Base-by-base conservation (phyloP, 306 rosid genomes). In the Quercus mongolica region DNA sequence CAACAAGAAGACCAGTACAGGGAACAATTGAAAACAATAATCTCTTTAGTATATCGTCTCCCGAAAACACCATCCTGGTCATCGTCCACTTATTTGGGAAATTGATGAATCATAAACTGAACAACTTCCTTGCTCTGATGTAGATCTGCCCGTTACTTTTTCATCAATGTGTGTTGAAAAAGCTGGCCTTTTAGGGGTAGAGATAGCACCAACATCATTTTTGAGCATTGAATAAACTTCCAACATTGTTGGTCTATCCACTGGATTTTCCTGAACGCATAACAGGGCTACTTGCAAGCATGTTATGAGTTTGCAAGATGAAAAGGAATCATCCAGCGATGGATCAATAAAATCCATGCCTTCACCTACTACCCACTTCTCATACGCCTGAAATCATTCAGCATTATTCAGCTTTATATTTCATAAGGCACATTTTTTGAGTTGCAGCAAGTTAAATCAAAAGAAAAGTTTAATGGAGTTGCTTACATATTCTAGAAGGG, bases 211-310 rank as follows among this genome's bases (percentile, higher is more conserved):
- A 46, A 20, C 64, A 51, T 85, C 81, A 10, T 35, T 85, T 41
- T 76, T 83, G 19, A 87, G 73, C 87, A 85, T 84, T 5, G 83
- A 77, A 18, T 49, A 75, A 52, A 85, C 69, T 78, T 78, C 75
- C 25, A 87, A 30, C 83, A 84, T 74, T 20, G 86, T 59, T 12
- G 90, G 88, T 59, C 86, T 79, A 18, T 76, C 88, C 4, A 46
- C 20, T 5, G 88, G 74, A 52, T 67, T 71, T 64, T 78, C 83
- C n/a, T 80, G 85, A 13, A 80, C 85, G 28, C 86, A 86, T 55
- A 84, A 69, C 19, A 87, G 78, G 31, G 77, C 88, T 28, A 87
- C 73, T 19, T 73, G 80, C 76, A 84, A 28, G 74, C 90, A 87
- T 77, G 73, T 79, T 44, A 77, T 1, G 6, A 87, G 6, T 69